Conservation (phyloP, 1,284 basidiomycete species). For the Cutaneotrichosporon curvatum region DNA sequence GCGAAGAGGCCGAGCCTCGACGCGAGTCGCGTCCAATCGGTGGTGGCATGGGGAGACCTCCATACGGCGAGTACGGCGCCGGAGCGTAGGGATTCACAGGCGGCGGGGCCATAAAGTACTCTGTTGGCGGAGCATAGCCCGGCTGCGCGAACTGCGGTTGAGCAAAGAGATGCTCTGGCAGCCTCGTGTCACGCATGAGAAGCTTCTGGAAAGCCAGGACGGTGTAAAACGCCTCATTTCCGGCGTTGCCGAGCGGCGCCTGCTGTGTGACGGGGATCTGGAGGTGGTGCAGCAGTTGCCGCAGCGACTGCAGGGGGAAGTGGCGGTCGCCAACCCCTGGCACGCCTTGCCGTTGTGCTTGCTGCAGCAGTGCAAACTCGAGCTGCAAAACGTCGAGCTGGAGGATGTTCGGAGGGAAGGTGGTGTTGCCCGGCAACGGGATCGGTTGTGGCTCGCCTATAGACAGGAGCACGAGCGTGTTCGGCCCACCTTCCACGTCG, state of each 20-base stretch:
- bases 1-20: slow-evolving; percentile 10
- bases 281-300: slow-evolving; percentile 34
- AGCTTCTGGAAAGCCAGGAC: slow-evolving; percentile 46
- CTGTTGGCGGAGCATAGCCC: slow-evolving; percentile 1
- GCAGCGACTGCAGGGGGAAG: slow-evolving; percentile 31
- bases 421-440: slow-evolving; percentile 25
- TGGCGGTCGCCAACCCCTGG: slow-evolving; percentile 33
- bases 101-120: slow-evolving; percentile 3
- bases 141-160: slow-evolving; percentile 12
- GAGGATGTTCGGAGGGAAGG: slow-evolving; percentile 66
- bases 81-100: slow-evolving; percentile 4
- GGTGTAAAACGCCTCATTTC: slow-evolving; percentile 47
- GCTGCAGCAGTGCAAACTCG: slow-evolving; percentile 35
- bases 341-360: slow-evolving; percentile 32
- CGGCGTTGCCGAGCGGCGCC: slow-evolving; percentile 44
- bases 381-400: slow-evolving; percentile 55
- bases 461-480: slow-evolving; percentile 66
- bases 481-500: slow-evolving; percentile 64
- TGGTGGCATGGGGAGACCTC: slow-evolving; percentile 16
- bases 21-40: slow-evolving; percentile 13
- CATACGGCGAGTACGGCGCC: slow-evolving; percentile 8
- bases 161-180: slow-evolving; percentile 34
- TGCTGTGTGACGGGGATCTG: slow-evolving; percentile 42
- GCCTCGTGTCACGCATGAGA: slow-evolving; percentile 40
- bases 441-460: slow-evolving; percentile 51